Evolutionary conservation across 176 grass and related monocot species (phyloP).

Genomic region (Eleusine indica): DNA sequence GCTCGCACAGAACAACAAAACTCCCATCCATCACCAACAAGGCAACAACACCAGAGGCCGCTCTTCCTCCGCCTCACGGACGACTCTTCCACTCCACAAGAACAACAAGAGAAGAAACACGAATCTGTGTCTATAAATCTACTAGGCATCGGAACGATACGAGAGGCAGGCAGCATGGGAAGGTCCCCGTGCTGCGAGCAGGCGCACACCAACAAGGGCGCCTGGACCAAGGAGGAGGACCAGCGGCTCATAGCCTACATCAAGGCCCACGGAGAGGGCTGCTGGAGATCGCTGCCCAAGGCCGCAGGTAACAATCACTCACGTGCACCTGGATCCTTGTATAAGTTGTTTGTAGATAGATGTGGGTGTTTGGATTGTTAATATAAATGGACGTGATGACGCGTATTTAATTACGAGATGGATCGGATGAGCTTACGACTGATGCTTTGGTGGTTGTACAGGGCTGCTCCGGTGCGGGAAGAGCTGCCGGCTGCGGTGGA

Average conservation of each 20-base stretch:
- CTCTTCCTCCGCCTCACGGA: not conserved
- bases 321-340: too few relatives aligned
- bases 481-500: conserved; percentile 95
- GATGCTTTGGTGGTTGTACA: not conserved
- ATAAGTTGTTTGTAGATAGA: not conserved
- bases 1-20: conserved; percentile 32
- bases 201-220: conserved; percentile 97
- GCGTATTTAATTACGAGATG: too few relatives aligned
- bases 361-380: not conserved
- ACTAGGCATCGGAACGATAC: not conserved
- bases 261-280: conserved; percentile 87
- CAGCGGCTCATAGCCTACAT: conserved; percentile 89
- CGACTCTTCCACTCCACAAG: not conserved
- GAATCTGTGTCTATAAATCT: not conserved
- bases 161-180: conserved; percentile 54
- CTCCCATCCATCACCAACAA: not conserved
- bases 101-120: not conserved
- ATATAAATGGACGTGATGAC: not conserved
- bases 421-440: not conserved
- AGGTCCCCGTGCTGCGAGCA: conserved; percentile 98
- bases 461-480: conserved; percentile 84
- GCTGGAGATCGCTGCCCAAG: conserved; percentile 94
- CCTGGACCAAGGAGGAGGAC: conserved; percentile 98
- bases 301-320: conserved; percentile 51
- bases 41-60: not conserved